Evolutionary conservation across 108 stramenopile genomes (phyloP).

Genomic region (Parietichytrium sp.): DNA sequence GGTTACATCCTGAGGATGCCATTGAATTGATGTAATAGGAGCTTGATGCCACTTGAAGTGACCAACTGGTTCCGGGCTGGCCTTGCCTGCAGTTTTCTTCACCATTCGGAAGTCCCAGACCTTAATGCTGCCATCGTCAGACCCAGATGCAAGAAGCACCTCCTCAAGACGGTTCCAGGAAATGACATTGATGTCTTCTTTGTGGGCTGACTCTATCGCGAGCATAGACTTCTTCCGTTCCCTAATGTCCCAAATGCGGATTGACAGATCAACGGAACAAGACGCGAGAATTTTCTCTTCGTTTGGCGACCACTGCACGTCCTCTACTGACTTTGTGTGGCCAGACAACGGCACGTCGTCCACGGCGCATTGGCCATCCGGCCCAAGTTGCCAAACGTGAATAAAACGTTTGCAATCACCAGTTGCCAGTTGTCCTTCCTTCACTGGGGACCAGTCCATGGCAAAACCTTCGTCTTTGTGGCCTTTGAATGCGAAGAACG

Average conservation of each 20-base stretch:
- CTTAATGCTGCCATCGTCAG: constrained; percentile 83
- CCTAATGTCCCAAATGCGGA: constrained; percentile 87
- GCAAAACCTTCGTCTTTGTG: constrained; percentile 87
- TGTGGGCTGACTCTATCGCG: constrained; percentile 67
- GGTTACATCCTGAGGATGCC: constrained; percentile 94
- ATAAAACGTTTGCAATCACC: constrained; percentile 85
- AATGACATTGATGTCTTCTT: constrained; percentile 86
- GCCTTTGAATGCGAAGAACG: constrained; percentile 73
- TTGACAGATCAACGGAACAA: constrained; percentile 66
- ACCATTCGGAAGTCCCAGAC: constrained; percentile 93
- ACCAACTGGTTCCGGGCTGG: constrained; percentile 70
- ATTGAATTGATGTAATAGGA: constrained; percentile 89
- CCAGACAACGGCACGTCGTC: constrained; percentile 57
- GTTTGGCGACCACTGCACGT: constrained; percentile 90
- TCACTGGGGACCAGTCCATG: constrained; percentile 79
- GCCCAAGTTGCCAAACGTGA: constrained; percentile 70
- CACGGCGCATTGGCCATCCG: not conserved
- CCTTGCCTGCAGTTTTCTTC: constrained; percentile 25
- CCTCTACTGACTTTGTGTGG: constrained; percentile 77
- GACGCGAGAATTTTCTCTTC: constrained; percentile 89
- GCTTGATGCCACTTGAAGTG: constrained; percentile 79
- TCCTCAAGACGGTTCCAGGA: constrained; percentile 85
- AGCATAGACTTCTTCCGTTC: constrained; percentile 77
- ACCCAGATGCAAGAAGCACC: constrained; percentile 86
- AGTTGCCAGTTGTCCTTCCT: constrained; percentile 73